Evolutionary conservation across 2,329 filamentous ascomycete genomes (phyloP), one percentile per base, ranked within the genome.

Genomic region (Pseudogymnoascus sp.): DNA sequence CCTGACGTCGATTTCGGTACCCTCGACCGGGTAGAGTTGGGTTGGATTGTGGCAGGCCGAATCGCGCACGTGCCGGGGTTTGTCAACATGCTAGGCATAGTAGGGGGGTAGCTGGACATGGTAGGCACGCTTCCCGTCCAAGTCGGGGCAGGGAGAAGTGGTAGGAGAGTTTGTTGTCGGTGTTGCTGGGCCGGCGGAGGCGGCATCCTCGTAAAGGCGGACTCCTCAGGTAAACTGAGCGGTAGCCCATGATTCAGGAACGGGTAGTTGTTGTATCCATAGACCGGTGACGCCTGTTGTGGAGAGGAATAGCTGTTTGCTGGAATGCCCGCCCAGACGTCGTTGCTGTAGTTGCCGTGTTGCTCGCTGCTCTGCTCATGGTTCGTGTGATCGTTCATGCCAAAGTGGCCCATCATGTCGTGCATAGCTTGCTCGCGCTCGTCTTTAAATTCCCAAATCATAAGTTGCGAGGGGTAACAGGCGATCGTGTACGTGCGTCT

Each of bases 41-140:
- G 78, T 19, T 80, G 77, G 40, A 89, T 81, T 40, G 84, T 77
- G 61, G 85, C 74, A 13, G 82, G 80, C 44, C 84, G 79, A 42
- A 86, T 81, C 50, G 85, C 81, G 71, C 85, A 91, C 68, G 76
- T 84, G 47, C 83, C 80, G 50, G 89, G 88, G 67, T 88, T 89
- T 53, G 88, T 89, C 73, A 93, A 79, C 82, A 92, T 88, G 74
- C 90, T 93, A 6, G 91, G 91, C 91, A 91, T 96, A 66, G 82
- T 81, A 61, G 81, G 74, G 67, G 87, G 82, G 56, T 81, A 81
- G 74, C 90, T 93, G 7, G 91, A 91, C 91, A 91, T 47, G 6
- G 21, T 4, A 13, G 47, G n/a, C 14, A 11, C 29, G 26, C 11
- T 53, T 4, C n/a, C 29, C n/a, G 29, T 53, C 47, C 47, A 53